These are phyloP conservation scores for Pseudogymnoascus sp. DNA, from an alignment of 2,329 filamentous ascomycete species.

Conservation along the genomic window DNA sequence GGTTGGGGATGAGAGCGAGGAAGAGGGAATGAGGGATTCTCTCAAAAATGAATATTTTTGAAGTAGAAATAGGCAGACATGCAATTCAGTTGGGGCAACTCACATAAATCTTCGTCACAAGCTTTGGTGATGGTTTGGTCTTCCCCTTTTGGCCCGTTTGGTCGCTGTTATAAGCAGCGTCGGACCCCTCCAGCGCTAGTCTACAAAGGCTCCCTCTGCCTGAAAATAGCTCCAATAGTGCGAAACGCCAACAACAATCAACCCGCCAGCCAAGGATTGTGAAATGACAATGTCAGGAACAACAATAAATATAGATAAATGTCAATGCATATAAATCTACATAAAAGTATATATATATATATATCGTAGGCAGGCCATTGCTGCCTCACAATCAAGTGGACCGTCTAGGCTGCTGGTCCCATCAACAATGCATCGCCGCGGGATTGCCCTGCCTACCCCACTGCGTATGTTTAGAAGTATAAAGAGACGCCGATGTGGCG, in stretches of 20 bases:
- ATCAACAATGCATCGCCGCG: background rate
- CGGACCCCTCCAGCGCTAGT: background rate
- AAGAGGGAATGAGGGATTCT: background rate
- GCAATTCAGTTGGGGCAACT: background rate
- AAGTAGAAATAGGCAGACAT: background rate
- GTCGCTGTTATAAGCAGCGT: background rate
- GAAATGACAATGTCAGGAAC: background rate
- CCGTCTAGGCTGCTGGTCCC: background rate
- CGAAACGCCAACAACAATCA: background rate
- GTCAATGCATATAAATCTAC: background rate
- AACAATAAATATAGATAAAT: background rate
- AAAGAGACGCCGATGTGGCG: constrained; percentile 2
- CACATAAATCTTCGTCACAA: background rate
- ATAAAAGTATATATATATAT: background rate
- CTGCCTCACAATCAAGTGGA: background rate
- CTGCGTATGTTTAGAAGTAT: background rate
- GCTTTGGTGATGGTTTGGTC: background rate
- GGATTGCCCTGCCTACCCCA: background rate
- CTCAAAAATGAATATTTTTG: background rate
- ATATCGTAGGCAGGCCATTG: constrained; percentile 6
- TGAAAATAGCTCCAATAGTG: background rate
- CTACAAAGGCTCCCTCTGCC: background rate
- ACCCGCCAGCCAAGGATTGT: background rate
- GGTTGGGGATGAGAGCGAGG: background rate
- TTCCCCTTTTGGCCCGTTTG: background rate